A percentile compares a stretch with the other conserved stretches of the same genome.
Evolutionary conservation across 1,139 yeast species (phyloP).

Genomic region (Geotrichum fermentans): DNA sequence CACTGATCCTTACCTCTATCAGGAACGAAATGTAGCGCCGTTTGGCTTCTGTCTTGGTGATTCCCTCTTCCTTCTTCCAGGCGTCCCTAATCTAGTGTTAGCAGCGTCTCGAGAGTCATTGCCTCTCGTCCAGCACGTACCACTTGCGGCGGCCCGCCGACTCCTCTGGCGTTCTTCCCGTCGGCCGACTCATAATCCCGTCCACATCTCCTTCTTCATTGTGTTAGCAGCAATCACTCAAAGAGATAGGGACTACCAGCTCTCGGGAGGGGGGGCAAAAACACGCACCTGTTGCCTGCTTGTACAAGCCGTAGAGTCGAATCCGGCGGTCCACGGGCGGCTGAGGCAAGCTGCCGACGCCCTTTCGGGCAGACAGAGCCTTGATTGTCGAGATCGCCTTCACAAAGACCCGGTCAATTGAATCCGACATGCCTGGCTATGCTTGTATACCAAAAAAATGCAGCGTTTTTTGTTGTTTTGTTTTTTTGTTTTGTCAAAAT

Average conservation of each 20-base stretch:
- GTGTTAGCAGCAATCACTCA: not conserved
- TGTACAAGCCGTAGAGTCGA: conserved; percentile 71
- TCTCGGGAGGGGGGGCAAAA: not conserved
- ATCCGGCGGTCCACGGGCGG: conserved; percentile 75
- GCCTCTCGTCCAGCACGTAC: conserved; percentile 28
- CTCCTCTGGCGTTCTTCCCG: conserved; percentile 56
- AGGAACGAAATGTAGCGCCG: conserved; percentile 61
- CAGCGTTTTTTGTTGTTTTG: too few species aligned
- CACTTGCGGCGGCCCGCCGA: conserved; percentile 68
- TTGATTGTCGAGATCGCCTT: conserved; percentile 77
- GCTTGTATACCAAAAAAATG: not conserved
- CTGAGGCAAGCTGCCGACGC: conserved; percentile 66
- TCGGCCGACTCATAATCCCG: conserved; percentile 61
- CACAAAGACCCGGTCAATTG: conserved; percentile 63
- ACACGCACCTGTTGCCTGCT: conserved; percentile 58
- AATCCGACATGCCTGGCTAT: conserved; percentile 25
- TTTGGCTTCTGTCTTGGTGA: conserved; percentile 70
- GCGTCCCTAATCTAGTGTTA: conserved; percentile 47
- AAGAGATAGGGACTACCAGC: too few species aligned
- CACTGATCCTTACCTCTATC: conserved; percentile 34
- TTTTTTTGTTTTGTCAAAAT: too few species aligned
- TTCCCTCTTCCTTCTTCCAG: conserved; percentile 72
- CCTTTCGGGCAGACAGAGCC: conserved; percentile 63
- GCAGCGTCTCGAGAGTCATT: not conserved
- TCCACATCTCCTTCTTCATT: conserved; percentile 54